Conservation (phyloP, 2,329 filamentous ascomycete species). For the Fusarium nelsonii region DNA sequence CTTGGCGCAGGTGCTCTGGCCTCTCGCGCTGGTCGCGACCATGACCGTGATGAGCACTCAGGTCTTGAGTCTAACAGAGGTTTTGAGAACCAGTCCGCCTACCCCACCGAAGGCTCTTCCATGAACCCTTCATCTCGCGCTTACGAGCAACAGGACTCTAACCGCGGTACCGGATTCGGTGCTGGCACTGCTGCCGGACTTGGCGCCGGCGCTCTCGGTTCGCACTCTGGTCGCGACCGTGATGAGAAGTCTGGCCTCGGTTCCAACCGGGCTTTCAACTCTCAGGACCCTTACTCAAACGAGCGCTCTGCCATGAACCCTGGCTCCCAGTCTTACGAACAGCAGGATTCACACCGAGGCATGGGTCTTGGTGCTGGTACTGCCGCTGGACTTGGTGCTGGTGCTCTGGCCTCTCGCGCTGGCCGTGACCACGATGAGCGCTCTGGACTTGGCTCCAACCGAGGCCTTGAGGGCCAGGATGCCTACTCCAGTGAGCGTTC, state of each 20-base stretch:
- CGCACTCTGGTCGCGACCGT: background rate
- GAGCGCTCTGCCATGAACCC: constrained; percentile 1
- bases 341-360: background rate
- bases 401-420: constrained; percentile 16
- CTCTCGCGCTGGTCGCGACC: background rate
- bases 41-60: background rate
- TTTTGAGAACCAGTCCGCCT: background rate
- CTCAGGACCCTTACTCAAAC: background rate
- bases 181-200: constrained; percentile 7
- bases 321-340: background rate
- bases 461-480: background rate
- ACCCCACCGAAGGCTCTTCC: background rate
- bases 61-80: background rate
- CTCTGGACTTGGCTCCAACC: background rate
- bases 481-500: background rate
- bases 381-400: constrained; percentile 28
- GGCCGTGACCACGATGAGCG: background rate
- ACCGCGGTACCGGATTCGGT: background rate
- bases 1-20: background rate
- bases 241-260: constrained; percentile 3
- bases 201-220: background rate
- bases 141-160: constrained; percentile 7
- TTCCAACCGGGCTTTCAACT: background rate
- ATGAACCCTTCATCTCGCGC: background rate
- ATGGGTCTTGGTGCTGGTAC: constrained; percentile 5